Base-by-base conservation (phyloP, 306 rosid genomes). In the Clitoria ternatea region DNA sequence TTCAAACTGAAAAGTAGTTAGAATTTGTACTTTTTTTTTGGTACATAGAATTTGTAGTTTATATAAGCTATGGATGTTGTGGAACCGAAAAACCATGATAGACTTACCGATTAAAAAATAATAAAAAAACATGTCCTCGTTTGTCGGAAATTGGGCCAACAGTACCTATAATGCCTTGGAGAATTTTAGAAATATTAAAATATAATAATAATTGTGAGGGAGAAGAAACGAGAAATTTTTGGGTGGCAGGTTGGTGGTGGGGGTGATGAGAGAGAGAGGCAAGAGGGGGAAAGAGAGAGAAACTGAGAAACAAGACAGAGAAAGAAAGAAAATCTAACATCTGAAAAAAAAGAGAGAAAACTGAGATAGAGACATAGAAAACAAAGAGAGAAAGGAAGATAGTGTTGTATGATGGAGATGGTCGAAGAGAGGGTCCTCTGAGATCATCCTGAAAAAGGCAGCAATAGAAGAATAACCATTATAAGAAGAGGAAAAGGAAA, bases 371-470 rank as follows among this genome's bases (percentile, higher is more conserved):
- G 67, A 80, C 49, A 69, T 60, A 73, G 45, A 61, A 29, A 45
- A 29, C 11, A 33, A 43, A 52, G 76, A 29, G 61, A 53, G 27
- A 63, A 67, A 63, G 70, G 54, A 74, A 67, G 45, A 54, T 23
- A 56, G 68, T 30, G 70, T 59, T 26, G 70, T 53, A 64, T 18
- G 82, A 61, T 52, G 80, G 81, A 61, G 96, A 87, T 89, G 96
- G 87, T 91, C 88, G 83, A 82, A 85, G 89, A 86, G 95, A 85
- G 64, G 74, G 33, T 78, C 89, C 92, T 87, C 96, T 87, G 82
- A 90, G 96, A 91, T 94, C 95, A 79, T 89, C 89, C 86, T 78
- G 79, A 57, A 84, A 80, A 82, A 75, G 94, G 91, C 97, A 89
- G 90, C 89, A 84, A 84, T 56, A 37, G 75, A 55, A 69, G 49